phyloP scores from a whole-genome alignment of 805 yeast genomes.

The Priceomyces melissophilus region DNA sequence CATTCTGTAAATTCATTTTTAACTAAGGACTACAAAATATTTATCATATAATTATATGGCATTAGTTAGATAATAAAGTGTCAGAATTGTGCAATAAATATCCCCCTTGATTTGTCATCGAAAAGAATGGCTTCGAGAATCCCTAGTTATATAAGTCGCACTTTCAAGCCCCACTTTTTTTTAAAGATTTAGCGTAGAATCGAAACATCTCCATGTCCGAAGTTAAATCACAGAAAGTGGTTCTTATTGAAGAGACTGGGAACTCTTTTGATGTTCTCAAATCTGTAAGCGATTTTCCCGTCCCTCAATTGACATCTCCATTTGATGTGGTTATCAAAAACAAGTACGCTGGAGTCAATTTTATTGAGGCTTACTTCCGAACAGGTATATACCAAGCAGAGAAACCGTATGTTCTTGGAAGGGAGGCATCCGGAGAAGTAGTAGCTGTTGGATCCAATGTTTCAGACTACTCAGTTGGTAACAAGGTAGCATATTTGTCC shows the following conservation, averaged over 20 bases:
- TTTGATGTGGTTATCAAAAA: slow-evolving; percentile 67
- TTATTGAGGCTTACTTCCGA: slow-evolving; percentile 80
- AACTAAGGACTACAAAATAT: too few relatives aligned
- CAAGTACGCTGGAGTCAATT: slow-evolving; percentile 75
- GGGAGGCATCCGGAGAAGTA: slow-evolving; percentile 71
- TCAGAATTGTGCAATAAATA: too few relatives aligned
- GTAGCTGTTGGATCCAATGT: slow-evolving; percentile 63
- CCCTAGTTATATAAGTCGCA: too few relatives aligned
- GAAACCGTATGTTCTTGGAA: slow-evolving; percentile 64
- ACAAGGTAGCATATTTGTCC: slow-evolving; percentile 59
- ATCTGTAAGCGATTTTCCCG: slow-evolving; percentile 48
- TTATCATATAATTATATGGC: too few relatives aligned
- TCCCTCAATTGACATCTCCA: slow-evolving; percentile 53
- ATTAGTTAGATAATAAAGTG: too few relatives aligned
- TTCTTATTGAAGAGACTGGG: slow-evolving; percentile 52
- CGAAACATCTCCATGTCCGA: too few relatives aligned
- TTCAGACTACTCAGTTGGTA: slow-evolving; percentile 58
- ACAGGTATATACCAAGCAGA: slow-evolving; percentile 66
- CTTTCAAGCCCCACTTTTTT: too few relatives aligned
- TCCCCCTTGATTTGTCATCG: too few relatives aligned
- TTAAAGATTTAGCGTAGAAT: too few relatives aligned
- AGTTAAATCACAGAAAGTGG: slow-evolving; percentile 43
- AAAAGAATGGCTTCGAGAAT: too few relatives aligned
- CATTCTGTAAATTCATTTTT: too few relatives aligned
- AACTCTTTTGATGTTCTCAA: slow-evolving; percentile 55